Percentiles rank a stretch among this genome's conserved stretches.
phyloP scores from a whole-genome alignment of 2,329 filamentous ascomycete genomes.

The Leptosphaerulina australis region DNA sequence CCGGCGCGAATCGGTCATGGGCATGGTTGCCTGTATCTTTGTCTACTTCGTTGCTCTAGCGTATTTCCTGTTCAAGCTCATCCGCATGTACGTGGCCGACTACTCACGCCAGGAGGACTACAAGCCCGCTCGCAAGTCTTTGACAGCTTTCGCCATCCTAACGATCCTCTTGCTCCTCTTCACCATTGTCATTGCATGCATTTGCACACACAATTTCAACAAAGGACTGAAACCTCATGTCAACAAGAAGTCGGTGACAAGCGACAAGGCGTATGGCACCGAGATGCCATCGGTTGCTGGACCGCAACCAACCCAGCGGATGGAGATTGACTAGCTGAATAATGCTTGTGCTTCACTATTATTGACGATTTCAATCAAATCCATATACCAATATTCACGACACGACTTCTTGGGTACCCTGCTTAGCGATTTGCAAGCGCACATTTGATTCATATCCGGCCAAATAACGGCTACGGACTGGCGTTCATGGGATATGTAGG shows the following conservation, averaged over 20 bases:
- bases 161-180: constrained; percentile 86
- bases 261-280: constrained; percentile 58
- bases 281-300: constrained; percentile 57
- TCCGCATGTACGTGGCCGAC: constrained; percentile 82
- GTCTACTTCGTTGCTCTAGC: constrained; percentile 87
- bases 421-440: constrained; percentile 38
- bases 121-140: constrained; percentile 76
- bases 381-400: constrained; percentile 24
- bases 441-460: constrained; percentile 31
- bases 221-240: constrained; percentile 89
- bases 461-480: constrained; percentile 27
- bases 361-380: constrained; percentile 6
- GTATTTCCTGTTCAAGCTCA: constrained; percentile 98
- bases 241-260: constrained; percentile 60
- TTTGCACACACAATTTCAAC: constrained; percentile 90
- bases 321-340: constrained; percentile 47
- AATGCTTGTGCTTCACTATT: constrained; percentile 1
- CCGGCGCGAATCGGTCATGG: constrained; percentile 76
- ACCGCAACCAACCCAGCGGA: constrained; percentile 52
- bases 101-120: constrained; percentile 62
- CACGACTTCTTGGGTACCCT: constrained; percentile 27
- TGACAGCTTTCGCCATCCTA: constrained; percentile 93
- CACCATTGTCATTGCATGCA: constrained; percentile 84
- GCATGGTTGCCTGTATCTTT: constrained; percentile 78
- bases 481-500: constrained; percentile 30